Base-by-base conservation (phyloP, 192 early-diverging fungal genomes). In the Rhizoclosmatium globosum region DNA sequence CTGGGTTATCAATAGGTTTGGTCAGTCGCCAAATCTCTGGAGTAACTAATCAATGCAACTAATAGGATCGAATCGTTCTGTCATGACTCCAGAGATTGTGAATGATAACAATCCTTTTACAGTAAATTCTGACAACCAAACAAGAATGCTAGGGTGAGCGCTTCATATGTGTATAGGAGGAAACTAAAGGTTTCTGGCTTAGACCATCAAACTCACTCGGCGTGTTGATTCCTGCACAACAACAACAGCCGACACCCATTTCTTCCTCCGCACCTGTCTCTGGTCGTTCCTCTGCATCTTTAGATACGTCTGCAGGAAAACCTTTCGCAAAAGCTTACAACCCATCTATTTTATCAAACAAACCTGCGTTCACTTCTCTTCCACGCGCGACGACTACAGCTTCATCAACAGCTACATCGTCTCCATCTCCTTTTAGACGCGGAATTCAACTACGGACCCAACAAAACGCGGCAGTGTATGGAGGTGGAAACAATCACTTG, bases 381-480 rank as follows among this genome's bases (percentile, higher is more conserved):
- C 42, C 44, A 4, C 44, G 42, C 38, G 17, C 72, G 44, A 43
- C 19, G 6, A 38, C 58, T 15, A 7, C 72, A 38, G 15, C 72
- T 15, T 48, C 44, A n/a, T 4, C 72, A 61, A 43, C 19, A 6
- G 56, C 58, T 15, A 7, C 72, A 38, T 46, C 72, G 3, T 48
- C 44, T 39, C 72, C 72, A 6, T 48, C 44, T 2, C 72, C 72
- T 23, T 64, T 74, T 23, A 56, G 72, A 6, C 61, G 59, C 3
- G 72, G 72, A 15, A 74, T 74, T 42, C 72, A 74, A 62, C 59
- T 74, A 21, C 72, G 72, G 17, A 45, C 72, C 7, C 72, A 59
- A 38, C 72, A 59, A 21, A 17, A 59, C 44, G 21, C 66, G 39
- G 39, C 66, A 47, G 11, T 45, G 19, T 68, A 68, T 45, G 44